These are phyloP conservation scores for Tremella mesenterica DNA, from an alignment of 768 basidiomycete genomes.

Conservation along the genomic window DNA sequence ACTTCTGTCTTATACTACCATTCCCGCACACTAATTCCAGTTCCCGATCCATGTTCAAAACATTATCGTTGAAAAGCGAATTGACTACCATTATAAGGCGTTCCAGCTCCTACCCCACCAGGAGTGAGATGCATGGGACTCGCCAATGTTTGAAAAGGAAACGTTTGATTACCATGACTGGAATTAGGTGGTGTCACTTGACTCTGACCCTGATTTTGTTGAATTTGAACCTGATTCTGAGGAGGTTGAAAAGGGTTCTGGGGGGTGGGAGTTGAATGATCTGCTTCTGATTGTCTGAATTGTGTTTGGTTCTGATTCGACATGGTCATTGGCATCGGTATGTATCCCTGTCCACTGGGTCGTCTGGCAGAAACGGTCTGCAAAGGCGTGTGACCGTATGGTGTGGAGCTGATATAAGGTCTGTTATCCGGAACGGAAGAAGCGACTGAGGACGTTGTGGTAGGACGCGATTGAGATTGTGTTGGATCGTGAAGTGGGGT, in stretches of 20 bases:
- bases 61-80: constrained; percentile 27
- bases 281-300: constrained; percentile 19
- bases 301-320: constrained; percentile 3
- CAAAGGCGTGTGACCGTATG: constrained; percentile 4
- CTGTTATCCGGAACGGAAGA: constrained; percentile 23
- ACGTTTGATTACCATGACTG: background rate
- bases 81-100: constrained; percentile 1
- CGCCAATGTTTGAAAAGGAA: constrained; percentile 11
- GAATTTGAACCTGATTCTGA: too few species aligned
- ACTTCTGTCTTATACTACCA: too few species aligned
- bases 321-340: constrained; percentile 15
- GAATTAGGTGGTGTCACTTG: background rate
- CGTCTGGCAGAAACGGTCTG: constrained; percentile 5
- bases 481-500: background rate
- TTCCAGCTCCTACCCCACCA: background rate
- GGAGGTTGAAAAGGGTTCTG: constrained; percentile 32
- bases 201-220: constrained; percentile 5
- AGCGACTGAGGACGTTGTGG: constrained; percentile 24
- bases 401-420: background rate
- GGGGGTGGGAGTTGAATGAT: constrained; percentile 30
- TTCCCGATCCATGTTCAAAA: too few species aligned
- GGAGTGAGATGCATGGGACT: constrained; percentile 10
- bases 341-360: constrained; percentile 19
- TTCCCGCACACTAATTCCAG: too few species aligned
- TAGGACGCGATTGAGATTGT: constrained; percentile 13